Conservation (phyloP, 139 green algal species). For the Nannochloris sp. region DNA sequence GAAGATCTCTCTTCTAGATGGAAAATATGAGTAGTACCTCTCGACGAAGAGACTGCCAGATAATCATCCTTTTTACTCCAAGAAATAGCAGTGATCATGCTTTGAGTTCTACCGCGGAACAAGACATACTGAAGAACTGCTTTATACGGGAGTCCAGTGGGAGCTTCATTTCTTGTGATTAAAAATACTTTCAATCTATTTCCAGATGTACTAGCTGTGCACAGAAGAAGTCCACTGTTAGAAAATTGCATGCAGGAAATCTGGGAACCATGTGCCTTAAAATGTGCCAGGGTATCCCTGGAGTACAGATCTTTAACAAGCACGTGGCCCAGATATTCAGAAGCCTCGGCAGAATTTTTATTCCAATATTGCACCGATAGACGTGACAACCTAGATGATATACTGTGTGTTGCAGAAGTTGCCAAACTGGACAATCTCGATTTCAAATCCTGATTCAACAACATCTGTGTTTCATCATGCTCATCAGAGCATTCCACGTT, state of each 20-base stretch:
- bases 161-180: not conserved
- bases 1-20: not conserved
- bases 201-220: not conserved
- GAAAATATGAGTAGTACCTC: not conserved
- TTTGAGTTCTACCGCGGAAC: not conserved
- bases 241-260: constrained; percentile 1
- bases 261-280: not conserved
- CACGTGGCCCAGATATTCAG: not conserved
- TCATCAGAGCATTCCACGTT: too few species aligned
- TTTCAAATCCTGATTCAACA: too few species aligned
- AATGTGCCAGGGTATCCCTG: not conserved
- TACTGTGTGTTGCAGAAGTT: too few species aligned
- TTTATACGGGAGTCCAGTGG: not conserved
- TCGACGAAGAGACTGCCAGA: not conserved
- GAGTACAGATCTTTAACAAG: not conserved
- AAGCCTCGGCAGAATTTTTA: not conserved
- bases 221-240: not conserved
- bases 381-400: too few species aligned
- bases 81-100: not conserved
- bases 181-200: not conserved
- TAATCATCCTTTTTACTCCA: not conserved
- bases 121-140: not conserved
- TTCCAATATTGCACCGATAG: not conserved
- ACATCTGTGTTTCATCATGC: too few species aligned
- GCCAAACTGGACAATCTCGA: too few species aligned